These are phyloP conservation scores for Albophoma yamanashiensis DNA, from an alignment of 2,329 filamentous ascomycete genomes.

Conservation along the genomic window DNA sequence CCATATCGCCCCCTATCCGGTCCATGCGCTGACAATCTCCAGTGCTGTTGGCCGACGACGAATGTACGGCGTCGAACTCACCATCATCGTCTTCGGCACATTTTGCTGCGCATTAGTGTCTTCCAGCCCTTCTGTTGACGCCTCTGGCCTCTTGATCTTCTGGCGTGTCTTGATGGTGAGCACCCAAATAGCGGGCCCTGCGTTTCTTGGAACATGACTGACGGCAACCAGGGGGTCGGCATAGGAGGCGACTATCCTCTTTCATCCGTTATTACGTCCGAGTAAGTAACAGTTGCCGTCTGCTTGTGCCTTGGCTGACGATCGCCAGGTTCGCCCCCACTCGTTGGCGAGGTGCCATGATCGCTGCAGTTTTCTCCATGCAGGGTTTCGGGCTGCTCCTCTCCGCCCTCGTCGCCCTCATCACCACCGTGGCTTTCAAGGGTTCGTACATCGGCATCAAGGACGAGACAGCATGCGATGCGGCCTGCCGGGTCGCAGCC, in stretches of 20 bases:
- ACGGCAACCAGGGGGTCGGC: slow-evolving; percentile 45
- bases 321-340: slow-evolving; percentile 60
- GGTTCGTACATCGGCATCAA: slow-evolving; percentile 31
- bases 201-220: not conserved
- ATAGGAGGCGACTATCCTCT: slow-evolving; percentile 79
- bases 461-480: slow-evolving; percentile 39
- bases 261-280: slow-evolving; percentile 69
- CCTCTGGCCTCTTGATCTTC: slow-evolving; percentile 55
- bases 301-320: not conserved
- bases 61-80: slow-evolving; percentile 74
- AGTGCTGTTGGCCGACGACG: slow-evolving; percentile 59
- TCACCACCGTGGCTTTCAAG: slow-evolving; percentile 57
- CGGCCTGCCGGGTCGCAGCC: slow-evolving; percentile 55
- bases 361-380: slow-evolving; percentile 77
- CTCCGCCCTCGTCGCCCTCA: slow-evolving; percentile 59
- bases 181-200: not conserved
- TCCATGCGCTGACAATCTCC: not conserved
- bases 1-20: not conserved
- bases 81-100: slow-evolving; percentile 61
- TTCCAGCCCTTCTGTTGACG: slow-evolving; percentile 47
- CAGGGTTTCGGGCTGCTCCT: slow-evolving; percentile 71
- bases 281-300: slow-evolving; percentile 28
- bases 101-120: slow-evolving; percentile 55
- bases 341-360: slow-evolving; percentile 73
- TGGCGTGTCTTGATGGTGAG: slow-evolving; percentile 64